Conservation (phyloP, 768 basidiomycete genomes). For the Psilocybe subaeruginosa region DNA sequence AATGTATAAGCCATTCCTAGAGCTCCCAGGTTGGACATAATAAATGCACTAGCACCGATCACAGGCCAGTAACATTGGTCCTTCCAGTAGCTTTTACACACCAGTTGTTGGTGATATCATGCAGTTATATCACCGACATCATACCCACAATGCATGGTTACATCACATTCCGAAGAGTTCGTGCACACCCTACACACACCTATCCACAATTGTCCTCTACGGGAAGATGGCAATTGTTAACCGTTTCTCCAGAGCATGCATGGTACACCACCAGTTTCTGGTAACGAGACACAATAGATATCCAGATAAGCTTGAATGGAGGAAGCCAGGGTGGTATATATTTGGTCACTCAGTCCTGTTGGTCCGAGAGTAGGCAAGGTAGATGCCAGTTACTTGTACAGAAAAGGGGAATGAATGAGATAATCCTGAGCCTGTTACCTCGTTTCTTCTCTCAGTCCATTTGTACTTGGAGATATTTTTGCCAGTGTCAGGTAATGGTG, state of each 20-base stretch:
- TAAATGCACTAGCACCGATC: constrained; percentile 3
- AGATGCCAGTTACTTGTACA: too few relatives aligned
- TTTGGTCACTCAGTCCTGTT: background rate
- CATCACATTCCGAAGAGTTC: constrained; percentile 2
- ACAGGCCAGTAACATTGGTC: background rate
- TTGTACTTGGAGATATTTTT: too few relatives aligned
- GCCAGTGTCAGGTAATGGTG: too few relatives aligned
- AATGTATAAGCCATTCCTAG: background rate
- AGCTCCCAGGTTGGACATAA: background rate
- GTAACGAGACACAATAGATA: background rate
- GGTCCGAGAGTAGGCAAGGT: too few relatives aligned
- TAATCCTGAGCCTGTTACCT: too few relatives aligned
- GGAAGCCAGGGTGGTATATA: background rate
- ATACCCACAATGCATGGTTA: background rate
- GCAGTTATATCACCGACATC: background rate
- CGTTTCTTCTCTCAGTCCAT: too few relatives aligned
- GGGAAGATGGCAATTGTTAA: background rate
- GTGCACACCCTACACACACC: background rate
- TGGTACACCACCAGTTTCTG: background rate
- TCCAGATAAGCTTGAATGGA: background rate
- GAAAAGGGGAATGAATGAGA: too few relatives aligned
- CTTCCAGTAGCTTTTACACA: background rate
- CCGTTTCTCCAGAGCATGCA: background rate
- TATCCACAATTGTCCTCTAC: constrained; percentile 3
- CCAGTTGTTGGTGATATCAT: background rate